Evolutionary conservation across 495 filamentous ascomycete species (phyloP).

Genomic region (Sabuloglossum arenarium): DNA sequence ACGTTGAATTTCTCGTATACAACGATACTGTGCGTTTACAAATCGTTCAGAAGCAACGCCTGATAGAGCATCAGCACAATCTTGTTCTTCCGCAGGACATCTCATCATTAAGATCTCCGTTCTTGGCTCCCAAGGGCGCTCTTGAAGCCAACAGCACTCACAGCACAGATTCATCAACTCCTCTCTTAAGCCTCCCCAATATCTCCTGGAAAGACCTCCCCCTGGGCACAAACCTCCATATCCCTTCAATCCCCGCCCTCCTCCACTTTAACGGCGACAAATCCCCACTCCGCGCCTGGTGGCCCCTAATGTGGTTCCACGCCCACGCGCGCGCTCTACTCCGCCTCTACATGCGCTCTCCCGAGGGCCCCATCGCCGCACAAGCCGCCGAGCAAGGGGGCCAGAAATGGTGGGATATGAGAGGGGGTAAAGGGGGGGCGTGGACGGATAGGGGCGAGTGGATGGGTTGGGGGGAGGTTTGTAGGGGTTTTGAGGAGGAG

Average conservation of each 20-base stretch:
- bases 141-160: constrained; percentile 11
- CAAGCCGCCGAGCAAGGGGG: constrained; percentile 26
- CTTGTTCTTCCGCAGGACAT: constrained; percentile 22
- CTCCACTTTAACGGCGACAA: constrained; percentile 29
- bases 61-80: neutral
- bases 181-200: constrained; percentile 10
- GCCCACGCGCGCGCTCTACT: constrained; percentile 30
- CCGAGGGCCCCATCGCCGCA: constrained; percentile 22
- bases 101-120: constrained; percentile 19
- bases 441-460: constrained; percentile 36
- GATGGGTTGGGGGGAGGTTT: constrained; percentile 33
- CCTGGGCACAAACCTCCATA: constrained; percentile 32
- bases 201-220: constrained; percentile 27
- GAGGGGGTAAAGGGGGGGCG: constrained; percentile 34
- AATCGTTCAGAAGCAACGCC: constrained; percentile 20
- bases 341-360: constrained; percentile 25
- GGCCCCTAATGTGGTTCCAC: constrained; percentile 37
- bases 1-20: constrained; percentile 14
- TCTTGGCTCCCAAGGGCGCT: constrained; percentile 11
- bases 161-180: neutral
- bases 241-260: constrained; percentile 25
- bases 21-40: constrained; percentile 23
- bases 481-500: constrained; percentile 25
- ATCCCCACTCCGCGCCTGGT: constrained; percentile 23
- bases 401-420: constrained; percentile 29